phyloP scores from a whole-genome alignment of 495 filamentous ascomycete species.

The Talaromyces adpressus region DNA sequence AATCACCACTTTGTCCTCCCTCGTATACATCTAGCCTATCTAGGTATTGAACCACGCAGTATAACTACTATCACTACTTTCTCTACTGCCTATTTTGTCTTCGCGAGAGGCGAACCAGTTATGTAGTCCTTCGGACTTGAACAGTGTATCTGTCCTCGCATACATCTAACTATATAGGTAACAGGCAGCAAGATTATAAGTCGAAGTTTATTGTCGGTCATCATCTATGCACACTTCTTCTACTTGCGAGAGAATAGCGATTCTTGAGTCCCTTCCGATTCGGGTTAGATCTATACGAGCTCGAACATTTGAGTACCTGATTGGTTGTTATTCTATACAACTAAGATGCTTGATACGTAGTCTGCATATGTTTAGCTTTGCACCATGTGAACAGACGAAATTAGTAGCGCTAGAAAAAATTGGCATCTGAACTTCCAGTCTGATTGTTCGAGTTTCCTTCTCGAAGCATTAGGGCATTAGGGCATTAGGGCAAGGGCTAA shows the following conservation, averaged over 20 bases:
- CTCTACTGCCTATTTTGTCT: too few species aligned
- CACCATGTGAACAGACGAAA: background rate
- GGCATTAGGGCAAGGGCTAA: background rate
- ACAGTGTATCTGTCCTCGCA: background rate
- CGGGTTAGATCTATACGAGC: slow-evolving; percentile 6
- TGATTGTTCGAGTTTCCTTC: background rate
- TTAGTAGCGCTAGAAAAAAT: background rate
- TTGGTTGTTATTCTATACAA: background rate
- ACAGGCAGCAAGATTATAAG: background rate
- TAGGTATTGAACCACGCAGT: background rate
- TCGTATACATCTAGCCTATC: slow-evolving; percentile 1
- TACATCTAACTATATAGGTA: background rate
- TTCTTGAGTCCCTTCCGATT: background rate
- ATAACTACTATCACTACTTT: too few species aligned
- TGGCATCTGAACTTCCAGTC: background rate
- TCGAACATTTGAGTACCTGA: background rate
- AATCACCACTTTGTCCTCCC: background rate
- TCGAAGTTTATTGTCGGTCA: background rate
- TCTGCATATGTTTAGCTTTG: background rate
- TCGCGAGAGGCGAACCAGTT: too few species aligned
- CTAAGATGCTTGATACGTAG: background rate
- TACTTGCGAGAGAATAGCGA: background rate
- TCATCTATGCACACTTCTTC: background rate
- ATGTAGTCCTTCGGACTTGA: background rate
- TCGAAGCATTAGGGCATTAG: background rate